phyloP scores from a whole-genome alignment of 495 filamentous ascomycete genomes.

The Penicillium arizonense region DNA sequence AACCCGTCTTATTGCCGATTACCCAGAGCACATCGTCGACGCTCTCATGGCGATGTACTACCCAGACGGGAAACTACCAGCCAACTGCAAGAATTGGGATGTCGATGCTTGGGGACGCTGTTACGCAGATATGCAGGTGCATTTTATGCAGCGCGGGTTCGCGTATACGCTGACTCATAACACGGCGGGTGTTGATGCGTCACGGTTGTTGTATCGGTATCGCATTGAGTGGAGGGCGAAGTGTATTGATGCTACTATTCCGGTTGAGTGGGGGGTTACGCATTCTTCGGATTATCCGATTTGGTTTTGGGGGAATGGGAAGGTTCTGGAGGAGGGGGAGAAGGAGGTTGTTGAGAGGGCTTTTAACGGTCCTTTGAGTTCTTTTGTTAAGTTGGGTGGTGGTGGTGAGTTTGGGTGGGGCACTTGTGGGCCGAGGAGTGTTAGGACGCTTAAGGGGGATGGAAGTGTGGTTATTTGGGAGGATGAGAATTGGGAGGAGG shows the following conservation, averaged over 20 bases:
- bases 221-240: conserved; percentile 49
- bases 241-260: conserved; percentile 40
- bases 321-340: conserved; percentile 36
- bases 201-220: conserved; percentile 40
- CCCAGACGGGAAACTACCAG: conserved; percentile 28
- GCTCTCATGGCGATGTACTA: conserved; percentile 45
- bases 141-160: conserved; percentile 43
- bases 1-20: conserved; percentile 51
- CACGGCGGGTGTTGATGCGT: conserved; percentile 22
- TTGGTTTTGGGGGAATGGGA: conserved; percentile 58
- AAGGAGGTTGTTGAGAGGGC: conserved; percentile 34
- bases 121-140: conserved; percentile 59
- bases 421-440: conserved; percentile 17
- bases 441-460: conserved; percentile 44
- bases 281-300: conserved; percentile 55
- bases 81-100: conserved; percentile 30
- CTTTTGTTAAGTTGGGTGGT: conserved; percentile 40
- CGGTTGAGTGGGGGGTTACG: conserved; percentile 54
- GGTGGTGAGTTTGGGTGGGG: conserved; percentile 35
- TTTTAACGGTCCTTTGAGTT: conserved; percentile 41
- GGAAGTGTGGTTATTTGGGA: conserved; percentile 42
- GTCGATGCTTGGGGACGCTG: conserved; percentile 53
- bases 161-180: conserved; percentile 30
- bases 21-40: conserved; percentile 43
- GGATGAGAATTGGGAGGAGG: conserved; percentile 47